Conservation (phyloP, 192 early-diverging fungal species). For the Gryganskiella cystojenkinii region DNA sequence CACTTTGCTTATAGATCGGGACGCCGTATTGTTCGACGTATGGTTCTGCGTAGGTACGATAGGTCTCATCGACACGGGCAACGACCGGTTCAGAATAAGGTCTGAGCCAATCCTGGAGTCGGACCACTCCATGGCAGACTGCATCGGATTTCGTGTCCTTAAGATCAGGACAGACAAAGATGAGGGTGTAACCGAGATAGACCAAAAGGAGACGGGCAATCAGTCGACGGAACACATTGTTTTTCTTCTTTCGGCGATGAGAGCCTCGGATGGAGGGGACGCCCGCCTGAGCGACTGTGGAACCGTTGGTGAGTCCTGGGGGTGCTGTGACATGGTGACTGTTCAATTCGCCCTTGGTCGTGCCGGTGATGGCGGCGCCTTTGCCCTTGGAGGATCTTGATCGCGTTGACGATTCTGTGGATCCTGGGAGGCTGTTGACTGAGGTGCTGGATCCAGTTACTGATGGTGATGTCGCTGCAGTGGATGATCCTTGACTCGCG, state of each 20-base stretch:
- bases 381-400: too few relatives aligned
- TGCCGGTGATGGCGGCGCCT: too few relatives aligned
- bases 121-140: conserved; percentile 11
- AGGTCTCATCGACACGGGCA: conserved; percentile 15
- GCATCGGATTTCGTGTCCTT: not conserved
- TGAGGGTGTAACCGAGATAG: conserved; percentile 35
- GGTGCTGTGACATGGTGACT: not conserved
- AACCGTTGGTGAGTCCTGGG: not conserved
- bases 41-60: conserved; percentile 30
- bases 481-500: not conserved
- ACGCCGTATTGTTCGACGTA: conserved; percentile 38
- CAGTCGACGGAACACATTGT: conserved; percentile 12
- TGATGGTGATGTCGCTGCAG: not conserved
- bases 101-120: conserved; percentile 19
- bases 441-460: too few relatives aligned
- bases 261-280: not conserved
- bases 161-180: conserved; percentile 36
- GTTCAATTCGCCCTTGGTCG: too few relatives aligned
- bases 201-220: conserved; percentile 8
- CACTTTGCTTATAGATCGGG: conserved; percentile 22
- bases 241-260: not conserved
- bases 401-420: too few relatives aligned
- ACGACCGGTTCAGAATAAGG: conserved; percentile 32
- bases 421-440: too few relatives aligned
- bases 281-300: not conserved